Evolutionary conservation across 2,329 filamentous ascomycete genomes (phyloP).

Genomic region (Fusarium brachygibbosum): DNA sequence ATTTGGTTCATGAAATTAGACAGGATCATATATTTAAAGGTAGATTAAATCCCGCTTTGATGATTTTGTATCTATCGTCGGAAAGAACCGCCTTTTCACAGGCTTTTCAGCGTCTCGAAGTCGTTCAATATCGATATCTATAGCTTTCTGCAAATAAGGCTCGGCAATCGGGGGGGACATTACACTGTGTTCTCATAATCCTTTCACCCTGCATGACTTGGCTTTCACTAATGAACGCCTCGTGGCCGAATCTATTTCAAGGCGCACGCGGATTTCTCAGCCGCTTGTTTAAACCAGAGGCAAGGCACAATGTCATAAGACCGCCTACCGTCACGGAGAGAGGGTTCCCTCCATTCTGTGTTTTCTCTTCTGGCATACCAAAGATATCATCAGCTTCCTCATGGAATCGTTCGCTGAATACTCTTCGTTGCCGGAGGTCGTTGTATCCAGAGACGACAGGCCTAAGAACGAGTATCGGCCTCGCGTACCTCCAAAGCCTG

Average conservation of each 20-base stretch:
- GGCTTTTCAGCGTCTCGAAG: too few species aligned
- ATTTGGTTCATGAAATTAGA: too few species aligned
- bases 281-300: too few species aligned
- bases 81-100: too few species aligned
- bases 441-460: neutral
- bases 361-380: too few species aligned
- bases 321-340: too few species aligned
- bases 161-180: neutral
- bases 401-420: neutral
- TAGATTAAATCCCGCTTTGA: too few species aligned
- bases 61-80: too few species aligned
- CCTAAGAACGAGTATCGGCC: neutral
- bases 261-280: neutral
- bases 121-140: too few species aligned
- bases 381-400: accelerated
- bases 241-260: neutral
- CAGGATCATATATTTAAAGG: too few species aligned
- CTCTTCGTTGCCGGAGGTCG: neutral
- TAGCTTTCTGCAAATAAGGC: neutral
- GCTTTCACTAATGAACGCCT: neutral
- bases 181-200: neutral
- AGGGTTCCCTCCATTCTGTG: too few species aligned
- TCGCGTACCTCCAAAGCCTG: neutral
- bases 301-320: too few species aligned
- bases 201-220: neutral